phyloP scores from a whole-genome alignment of 192 early-diverging fungal species.

The Umbelopsis sp. region DNA sequence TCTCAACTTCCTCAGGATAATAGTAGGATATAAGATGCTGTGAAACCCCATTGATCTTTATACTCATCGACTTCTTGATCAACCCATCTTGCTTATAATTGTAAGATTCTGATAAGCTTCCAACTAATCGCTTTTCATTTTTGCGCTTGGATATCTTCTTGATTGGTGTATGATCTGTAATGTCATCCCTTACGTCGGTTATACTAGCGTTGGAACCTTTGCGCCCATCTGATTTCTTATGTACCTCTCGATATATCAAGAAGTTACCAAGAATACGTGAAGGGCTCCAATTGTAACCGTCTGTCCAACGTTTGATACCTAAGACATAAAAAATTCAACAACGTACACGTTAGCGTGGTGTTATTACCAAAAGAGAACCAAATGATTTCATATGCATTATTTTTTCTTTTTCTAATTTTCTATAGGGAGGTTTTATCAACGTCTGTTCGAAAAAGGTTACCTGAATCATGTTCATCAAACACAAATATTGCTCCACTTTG shows the following conservation, averaged over 20 bases:
- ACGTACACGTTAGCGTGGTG: neutral
- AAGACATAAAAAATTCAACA: neutral
- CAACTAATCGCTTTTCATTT: constrained; percentile 33
- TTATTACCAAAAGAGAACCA: neutral
- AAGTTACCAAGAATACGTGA: constrained; percentile 70
- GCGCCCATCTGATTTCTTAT: constrained; percentile 35
- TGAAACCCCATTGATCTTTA: constrained; percentile 45
- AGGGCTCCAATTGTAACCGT: constrained; percentile 67
- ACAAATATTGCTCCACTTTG: constrained; percentile 65
- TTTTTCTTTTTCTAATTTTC: too few relatives aligned
- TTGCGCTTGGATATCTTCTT: constrained; percentile 30
- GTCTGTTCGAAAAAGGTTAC: constrained; percentile 1
- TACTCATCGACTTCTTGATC: constrained; percentile 67
- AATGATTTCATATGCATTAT: neutral
- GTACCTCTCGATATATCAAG: constrained; percentile 63
- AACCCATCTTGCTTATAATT: constrained; percentile 49
- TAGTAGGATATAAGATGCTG: constrained; percentile 47
- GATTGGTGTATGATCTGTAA: constrained; percentile 38
- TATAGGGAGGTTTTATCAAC: too few relatives aligned
- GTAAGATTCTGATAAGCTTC: constrained; percentile 35
- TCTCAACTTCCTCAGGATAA: constrained; percentile 55
- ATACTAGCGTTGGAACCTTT: constrained; percentile 33
- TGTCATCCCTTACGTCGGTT: constrained; percentile 40
- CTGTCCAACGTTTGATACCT: constrained; percentile 77
- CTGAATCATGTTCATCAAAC: constrained; percentile 71